phyloP scores from a whole-genome alignment of 2,329 filamentous ascomycete species.

The Apiospora pterosperma region DNA sequence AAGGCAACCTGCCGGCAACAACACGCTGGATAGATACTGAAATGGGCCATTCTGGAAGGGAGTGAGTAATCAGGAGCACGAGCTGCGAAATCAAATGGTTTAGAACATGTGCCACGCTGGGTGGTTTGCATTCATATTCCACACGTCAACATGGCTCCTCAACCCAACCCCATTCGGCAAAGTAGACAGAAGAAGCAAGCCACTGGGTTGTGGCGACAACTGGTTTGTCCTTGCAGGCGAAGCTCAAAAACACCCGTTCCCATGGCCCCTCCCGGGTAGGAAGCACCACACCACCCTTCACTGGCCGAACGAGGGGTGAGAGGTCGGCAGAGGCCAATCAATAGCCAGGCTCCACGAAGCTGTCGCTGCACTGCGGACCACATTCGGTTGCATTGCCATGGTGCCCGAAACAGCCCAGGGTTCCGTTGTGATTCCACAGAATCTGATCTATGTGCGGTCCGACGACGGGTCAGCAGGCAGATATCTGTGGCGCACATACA shows the following conservation, averaged over 20 bases:
- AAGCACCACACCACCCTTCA: background rate
- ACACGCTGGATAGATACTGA: background rate
- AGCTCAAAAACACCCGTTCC: background rate
- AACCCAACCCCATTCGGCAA: background rate
- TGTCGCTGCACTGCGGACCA: conserved; percentile 8
- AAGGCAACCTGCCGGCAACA: background rate
- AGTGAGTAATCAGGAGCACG: background rate
- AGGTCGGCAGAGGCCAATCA: background rate
- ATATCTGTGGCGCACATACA: background rate
- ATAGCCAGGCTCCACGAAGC: background rate
- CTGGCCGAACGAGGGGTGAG: background rate
- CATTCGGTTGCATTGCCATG: conserved; percentile 30
- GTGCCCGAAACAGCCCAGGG: conserved; percentile 34
- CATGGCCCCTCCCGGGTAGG: background rate
- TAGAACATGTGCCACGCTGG: background rate
- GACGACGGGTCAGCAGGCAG: background rate
- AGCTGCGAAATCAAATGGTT: background rate
- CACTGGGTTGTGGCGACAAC: background rate
- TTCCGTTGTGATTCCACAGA: conserved; percentile 33
- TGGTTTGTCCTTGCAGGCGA: background rate
- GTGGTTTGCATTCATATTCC: background rate
- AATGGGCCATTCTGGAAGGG: background rate
- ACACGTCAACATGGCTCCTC: background rate
- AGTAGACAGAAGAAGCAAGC: background rate
- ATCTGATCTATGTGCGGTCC: conserved; percentile 26